Evolutionary conservation across 805 yeast genomes (phyloP), one percentile per base, ranked within the genome.

Genomic region (Grigorovia yakushimaensis): DNA sequence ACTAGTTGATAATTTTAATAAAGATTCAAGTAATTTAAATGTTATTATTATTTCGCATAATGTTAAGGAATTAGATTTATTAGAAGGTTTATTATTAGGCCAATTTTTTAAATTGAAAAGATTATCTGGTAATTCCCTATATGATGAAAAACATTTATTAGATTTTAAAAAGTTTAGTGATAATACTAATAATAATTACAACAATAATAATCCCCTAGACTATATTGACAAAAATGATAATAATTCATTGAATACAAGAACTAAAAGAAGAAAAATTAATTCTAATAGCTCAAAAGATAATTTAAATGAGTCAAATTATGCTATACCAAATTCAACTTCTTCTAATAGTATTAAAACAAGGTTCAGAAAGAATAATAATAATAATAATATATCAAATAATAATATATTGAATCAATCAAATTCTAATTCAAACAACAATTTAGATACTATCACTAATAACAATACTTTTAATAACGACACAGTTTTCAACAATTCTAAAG

Each of bases 1-100:
- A 51, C 55, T 56, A 53, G 63, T 49, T 2, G 24, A 41, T 48
- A 48, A 55, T 23, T 50, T 49, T 41, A 43, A 22, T 5, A 46
- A 49, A 21, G 48, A 47, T 40, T 52, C 57, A 1, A 47, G 51
- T 3, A 18, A 35, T 6, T 19, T 19, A n/a, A 51, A 55, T 48
- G 49, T 61, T 41, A 59, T 72, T 5, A 69, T 84, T 10, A 74
- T 81, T 3, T 82, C 88, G 0, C 73, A 76, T 36, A 76, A 72
- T 55, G 72, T 81, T 20, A 81, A 82, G 57, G 93, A 84, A 57
- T 61, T 84, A 51, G 94, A 88, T 58, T 66, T 88, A 42, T 71
- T 88, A 6, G 97, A 88, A 62, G 84, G 89, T 0, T 71, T 83
- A 41, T 58, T 88, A 13, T 69, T 84, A n/a, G 96, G 96, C 2